A percentile compares a stretch with the other conserved stretches of the same genome.
These are phyloP conservation scores for Lasiosphaeria miniovina DNA, from an alignment of 495 filamentous ascomycete genomes.

Conservation along the genomic window DNA sequence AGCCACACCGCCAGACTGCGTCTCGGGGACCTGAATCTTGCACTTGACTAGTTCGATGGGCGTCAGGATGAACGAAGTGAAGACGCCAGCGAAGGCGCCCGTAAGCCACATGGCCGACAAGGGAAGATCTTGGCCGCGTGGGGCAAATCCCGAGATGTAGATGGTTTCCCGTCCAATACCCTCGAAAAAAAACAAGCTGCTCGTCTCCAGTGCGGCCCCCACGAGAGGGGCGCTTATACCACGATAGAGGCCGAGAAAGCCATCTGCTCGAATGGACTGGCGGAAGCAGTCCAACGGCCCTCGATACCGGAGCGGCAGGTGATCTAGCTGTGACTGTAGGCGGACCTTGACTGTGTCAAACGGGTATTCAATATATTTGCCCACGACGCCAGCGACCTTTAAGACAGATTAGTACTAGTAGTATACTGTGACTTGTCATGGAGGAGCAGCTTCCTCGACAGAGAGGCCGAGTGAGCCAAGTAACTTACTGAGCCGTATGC, in stretches of 20 bases:
- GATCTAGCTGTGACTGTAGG: conserved; percentile 77
- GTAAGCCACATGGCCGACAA: conserved; percentile 69
- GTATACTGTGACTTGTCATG: neutral
- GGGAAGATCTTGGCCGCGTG: conserved; percentile 56
- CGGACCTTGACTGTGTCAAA: conserved; percentile 96
- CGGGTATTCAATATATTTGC: conserved; percentile 96
- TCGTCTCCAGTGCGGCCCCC: conserved; percentile 92
- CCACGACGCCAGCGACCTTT: conserved; percentile 80
- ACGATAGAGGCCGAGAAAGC: conserved; percentile 80
- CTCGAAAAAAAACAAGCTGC: conserved; percentile 89
- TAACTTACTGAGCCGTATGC: conserved; percentile 75
- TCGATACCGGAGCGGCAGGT: conserved; percentile 74
- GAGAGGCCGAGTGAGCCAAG: neutral
- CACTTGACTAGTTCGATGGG: conserved; percentile 98
- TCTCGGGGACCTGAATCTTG: conserved; percentile 80
- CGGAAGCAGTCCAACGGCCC: conserved; percentile 93
- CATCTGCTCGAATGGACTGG: conserved; percentile 73
- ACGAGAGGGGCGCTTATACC: conserved; percentile 89
- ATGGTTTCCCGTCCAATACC: conserved; percentile 58
- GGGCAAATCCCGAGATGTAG: conserved; percentile 52
- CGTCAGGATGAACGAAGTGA: conserved; percentile 86
- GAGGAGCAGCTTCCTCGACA: neutral
- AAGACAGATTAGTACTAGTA: conserved; percentile 15
- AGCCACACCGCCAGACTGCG: conserved; percentile 22
- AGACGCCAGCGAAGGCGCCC: conserved; percentile 81